phyloP scores from a whole-genome alignment of 1,139 yeast genomes.

The Zhuliangozyma parablackwelliae region DNA sequence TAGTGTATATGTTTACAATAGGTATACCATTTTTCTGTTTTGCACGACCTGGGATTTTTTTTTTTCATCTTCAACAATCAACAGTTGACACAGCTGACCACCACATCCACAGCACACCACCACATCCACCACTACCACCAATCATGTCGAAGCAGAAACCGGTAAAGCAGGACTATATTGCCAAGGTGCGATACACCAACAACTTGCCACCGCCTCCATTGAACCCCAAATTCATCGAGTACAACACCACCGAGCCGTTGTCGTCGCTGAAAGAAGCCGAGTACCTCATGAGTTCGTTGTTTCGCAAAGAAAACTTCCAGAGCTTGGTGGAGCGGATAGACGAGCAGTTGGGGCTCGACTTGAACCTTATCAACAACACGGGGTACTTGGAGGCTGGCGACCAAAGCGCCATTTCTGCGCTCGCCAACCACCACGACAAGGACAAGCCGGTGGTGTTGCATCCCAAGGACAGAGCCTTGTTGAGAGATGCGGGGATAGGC shows the following conservation, averaged over 20 bases:
- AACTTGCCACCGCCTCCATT: slow-evolving; percentile 91
- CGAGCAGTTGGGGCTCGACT: slow-evolving; percentile 72
- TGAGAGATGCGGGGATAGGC: slow-evolving; percentile 71
- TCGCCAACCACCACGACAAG: slow-evolving; percentile 14
- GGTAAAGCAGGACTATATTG: slow-evolving; percentile 79
- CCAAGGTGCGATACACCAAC: slow-evolving; percentile 80
- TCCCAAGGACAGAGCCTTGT: slow-evolving; percentile 68
- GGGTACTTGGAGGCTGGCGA: slow-evolving; percentile 67
- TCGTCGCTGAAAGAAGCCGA: slow-evolving; percentile 53
- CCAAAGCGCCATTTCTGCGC: slow-evolving; percentile 38
- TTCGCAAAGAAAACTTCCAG: slow-evolving; percentile 70
- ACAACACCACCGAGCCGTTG: slow-evolving; percentile 36
- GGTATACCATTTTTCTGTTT: too few species aligned
- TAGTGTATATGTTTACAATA: too few species aligned
- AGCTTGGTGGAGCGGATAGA: slow-evolving; percentile 62
- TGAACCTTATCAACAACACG: slow-evolving; percentile 66
- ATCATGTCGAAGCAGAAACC: slow-evolving; percentile 31
- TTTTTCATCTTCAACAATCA: too few species aligned
- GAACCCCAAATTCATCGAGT: slow-evolving; percentile 77
- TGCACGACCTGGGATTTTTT: too few species aligned
- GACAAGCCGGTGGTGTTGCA: slow-evolving; percentile 46
- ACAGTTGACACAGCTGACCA: too few species aligned
- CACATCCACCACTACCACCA: neutral
- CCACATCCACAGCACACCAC: too few species aligned
- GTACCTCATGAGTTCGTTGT: slow-evolving; percentile 65